Evolutionary conservation across 495 filamentous ascomycete genomes (phyloP).

Genomic region (Daldinia decipiens): DNA sequence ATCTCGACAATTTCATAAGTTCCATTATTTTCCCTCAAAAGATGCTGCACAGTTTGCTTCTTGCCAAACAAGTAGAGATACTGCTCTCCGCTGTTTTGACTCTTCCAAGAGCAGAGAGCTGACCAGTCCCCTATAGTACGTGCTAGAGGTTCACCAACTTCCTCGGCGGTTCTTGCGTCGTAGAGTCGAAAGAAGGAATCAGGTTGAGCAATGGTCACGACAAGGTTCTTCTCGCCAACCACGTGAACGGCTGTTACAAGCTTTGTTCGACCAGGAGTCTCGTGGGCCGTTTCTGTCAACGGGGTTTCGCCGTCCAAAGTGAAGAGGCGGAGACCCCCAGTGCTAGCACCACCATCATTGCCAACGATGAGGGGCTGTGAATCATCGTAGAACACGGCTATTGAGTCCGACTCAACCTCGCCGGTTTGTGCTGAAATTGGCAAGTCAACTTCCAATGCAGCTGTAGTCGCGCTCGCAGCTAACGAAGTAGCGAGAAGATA

Average conservation of each 20-base stretch:
- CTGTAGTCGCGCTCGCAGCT: conserved; percentile 3
- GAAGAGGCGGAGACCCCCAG: conserved; percentile 46
- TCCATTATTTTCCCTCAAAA: conserved; percentile 27
- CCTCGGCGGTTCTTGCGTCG: conserved; percentile 25
- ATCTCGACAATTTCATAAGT: conserved; percentile 43
- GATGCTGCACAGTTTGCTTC: conserved; percentile 34
- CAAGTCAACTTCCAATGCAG: conserved; percentile 29
- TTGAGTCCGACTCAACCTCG: conserved; percentile 38
- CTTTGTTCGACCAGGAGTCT: conserved; percentile 49
- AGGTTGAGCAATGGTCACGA: conserved; percentile 47
- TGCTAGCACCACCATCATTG: conserved; percentile 47
- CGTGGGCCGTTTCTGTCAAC: conserved; percentile 38
- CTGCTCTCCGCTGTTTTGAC: conserved; percentile 42
- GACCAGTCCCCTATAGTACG: conserved; percentile 49
- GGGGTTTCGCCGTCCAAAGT: conserved; percentile 26
- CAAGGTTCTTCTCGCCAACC: conserved; percentile 39
- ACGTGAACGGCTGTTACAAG: conserved; percentile 44
- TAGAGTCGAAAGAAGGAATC: conserved; percentile 50
- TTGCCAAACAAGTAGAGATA: conserved; percentile 52
- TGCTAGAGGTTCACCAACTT: conserved; percentile 37
- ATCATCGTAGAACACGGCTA: conserved; percentile 32
- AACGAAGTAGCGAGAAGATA: conserved; percentile 19
- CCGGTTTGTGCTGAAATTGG: conserved; percentile 35
- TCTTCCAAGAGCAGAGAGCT: conserved; percentile 49
- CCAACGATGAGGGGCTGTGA: conserved; percentile 42